A percentile compares a stretch with the other conserved stretches of the same genome.
phyloP scores from a whole-genome alignment of 2,329 filamentous ascomycete genomes.

The Trichoderma koningiopsis region DNA sequence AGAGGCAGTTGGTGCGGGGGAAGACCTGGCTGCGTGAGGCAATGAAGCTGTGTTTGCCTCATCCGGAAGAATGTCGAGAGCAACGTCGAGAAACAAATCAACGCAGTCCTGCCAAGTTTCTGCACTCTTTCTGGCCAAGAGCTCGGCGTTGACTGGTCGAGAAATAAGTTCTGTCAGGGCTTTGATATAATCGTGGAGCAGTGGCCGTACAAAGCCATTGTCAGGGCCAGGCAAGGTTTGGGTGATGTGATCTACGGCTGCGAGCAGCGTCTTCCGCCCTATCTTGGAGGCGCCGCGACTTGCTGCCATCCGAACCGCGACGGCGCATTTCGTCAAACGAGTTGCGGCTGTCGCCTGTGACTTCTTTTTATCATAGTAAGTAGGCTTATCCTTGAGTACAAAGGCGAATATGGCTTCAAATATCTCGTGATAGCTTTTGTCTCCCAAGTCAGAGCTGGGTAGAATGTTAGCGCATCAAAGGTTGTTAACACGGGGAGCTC shows the following conservation, averaged over 20 bases:
- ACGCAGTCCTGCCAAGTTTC: constrained; percentile 70
- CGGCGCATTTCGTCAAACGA: constrained; percentile 69
- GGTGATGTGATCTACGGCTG: constrained; percentile 78
- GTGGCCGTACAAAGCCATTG: constrained; percentile 65
- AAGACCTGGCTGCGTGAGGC: constrained; percentile 44
- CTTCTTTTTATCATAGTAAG: constrained; percentile 59
- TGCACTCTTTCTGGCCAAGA: constrained; percentile 59
- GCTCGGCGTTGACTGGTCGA: constrained; percentile 77
- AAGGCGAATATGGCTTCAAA: constrained; percentile 79
- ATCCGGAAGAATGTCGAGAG: constrained; percentile 49
- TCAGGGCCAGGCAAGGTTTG: constrained; percentile 67
- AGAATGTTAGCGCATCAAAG: constrained; percentile 20
- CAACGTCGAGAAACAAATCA: constrained; percentile 70
- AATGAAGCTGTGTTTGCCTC: constrained; percentile 42
- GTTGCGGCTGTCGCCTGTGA: constrained; percentile 50
- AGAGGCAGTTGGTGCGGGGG: constrained; percentile 47
- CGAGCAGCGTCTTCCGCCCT: constrained; percentile 74
- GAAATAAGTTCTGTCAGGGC: constrained; percentile 70
- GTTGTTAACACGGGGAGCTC: constrained; percentile 32
- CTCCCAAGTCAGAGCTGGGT: constrained; percentile 55
- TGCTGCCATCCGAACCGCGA: constrained; percentile 70
- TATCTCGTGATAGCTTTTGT: constrained; percentile 79
- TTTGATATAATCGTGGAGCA: constrained; percentile 78
- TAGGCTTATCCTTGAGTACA: constrained; percentile 66
- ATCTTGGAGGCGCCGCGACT: constrained; percentile 69